These are phyloP conservation scores for Pseudocercospora eumusae DNA, from an alignment of 2,329 filamentous ascomycete genomes.

Conservation along the genomic window DNA sequence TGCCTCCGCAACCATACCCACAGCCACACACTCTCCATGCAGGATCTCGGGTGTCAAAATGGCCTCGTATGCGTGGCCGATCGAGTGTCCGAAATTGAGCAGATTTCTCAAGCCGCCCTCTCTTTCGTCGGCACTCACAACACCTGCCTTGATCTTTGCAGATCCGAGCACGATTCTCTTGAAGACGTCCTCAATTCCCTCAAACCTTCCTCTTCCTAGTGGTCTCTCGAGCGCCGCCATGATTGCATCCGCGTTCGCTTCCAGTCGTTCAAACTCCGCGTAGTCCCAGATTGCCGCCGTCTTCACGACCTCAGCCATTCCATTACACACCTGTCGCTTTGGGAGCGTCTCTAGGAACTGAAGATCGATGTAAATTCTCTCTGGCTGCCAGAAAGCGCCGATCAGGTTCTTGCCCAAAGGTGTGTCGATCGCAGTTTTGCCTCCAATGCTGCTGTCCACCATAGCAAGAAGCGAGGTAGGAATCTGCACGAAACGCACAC, in stretches of 20 bases:
- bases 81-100: slow-evolving; percentile 96
- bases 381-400: slow-evolving; percentile 94
- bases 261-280: slow-evolving; percentile 78
- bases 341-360: slow-evolving; percentile 88
- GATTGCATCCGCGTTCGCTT: slow-evolving; percentile 76
- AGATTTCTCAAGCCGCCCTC: slow-evolving; percentile 93
- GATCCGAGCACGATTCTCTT: slow-evolving; percentile 77
- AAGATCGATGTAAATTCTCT: slow-evolving; percentile 91
- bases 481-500: slow-evolving; percentile 92
- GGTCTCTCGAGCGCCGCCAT: slow-evolving; percentile 68
- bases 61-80: slow-evolving; percentile 94
- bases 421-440: slow-evolving; percentile 97
- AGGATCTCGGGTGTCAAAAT: slow-evolving; percentile 93
- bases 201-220: slow-evolving; percentile 62
- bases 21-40: slow-evolving; percentile 92
- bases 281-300: slow-evolving; percentile 96
- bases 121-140: slow-evolving; percentile 91
- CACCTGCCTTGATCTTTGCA: slow-evolving; percentile 88
- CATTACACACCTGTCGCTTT: slow-evolving; percentile 91
- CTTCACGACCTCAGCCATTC: slow-evolving; percentile 86
- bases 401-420: slow-evolving; percentile 95
- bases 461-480: slow-evolving; percentile 93
- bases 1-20: slow-evolving; percentile 98
- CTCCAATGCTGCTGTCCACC: slow-evolving; percentile 98
- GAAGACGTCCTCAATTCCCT: slow-evolving; percentile 59